Base-by-base conservation (phyloP, 2,329 filamentous ascomycete species). In the Epichloe brachyelytri region DNA sequence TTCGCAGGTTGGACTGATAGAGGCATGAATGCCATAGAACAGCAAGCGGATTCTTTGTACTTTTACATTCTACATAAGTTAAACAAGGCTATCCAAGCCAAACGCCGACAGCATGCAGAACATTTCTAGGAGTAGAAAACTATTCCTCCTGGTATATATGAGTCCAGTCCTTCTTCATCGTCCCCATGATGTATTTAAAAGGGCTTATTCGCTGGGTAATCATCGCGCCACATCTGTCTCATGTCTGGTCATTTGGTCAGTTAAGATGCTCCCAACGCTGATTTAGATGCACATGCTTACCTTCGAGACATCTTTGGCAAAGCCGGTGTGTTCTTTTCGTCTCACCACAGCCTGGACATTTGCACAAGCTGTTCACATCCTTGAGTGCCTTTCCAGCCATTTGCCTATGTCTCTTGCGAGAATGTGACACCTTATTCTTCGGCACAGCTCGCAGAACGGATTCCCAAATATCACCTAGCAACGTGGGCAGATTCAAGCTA, bases 341-440 rank as follows among this genome's bases (percentile, higher is more conserved):
- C 64, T 85, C 79, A 46, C 93, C 94, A 62, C 93, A 98, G 14
- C 83, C 87, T 0, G 91, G 86, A 65, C 93, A 98, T 63, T 82
- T 87, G 72, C 89, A 95, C 59, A 98, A 71, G 50, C 80, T 79
- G 56, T 85, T 93, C 52, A 95, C 82, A 65, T 98, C 93, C 71
- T 95, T 87, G 60, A 98, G 70, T 43, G 83, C 91, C 72, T 98
- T 98, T 63, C 93, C 93, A 22, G 90, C 91, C 83, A 97, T 86
- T 65, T 95, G 89, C 62, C 94, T 82, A 64, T 89, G 84, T 60
- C 93, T 80, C 77, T 89, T 95, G 74, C 93, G 95, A 75, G 88
- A 88, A 68, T 98, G 88, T 41, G 91, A 96, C 36, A 89, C 94
- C 79, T 97, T 98, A 74, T 95, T 97, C 78, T 98, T 98, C 5